Evolutionary conservation across 2,329 filamentous ascomycete genomes (phyloP), one percentile per base, ranked within the genome.

Genomic region (Helotiales sp.): DNA sequence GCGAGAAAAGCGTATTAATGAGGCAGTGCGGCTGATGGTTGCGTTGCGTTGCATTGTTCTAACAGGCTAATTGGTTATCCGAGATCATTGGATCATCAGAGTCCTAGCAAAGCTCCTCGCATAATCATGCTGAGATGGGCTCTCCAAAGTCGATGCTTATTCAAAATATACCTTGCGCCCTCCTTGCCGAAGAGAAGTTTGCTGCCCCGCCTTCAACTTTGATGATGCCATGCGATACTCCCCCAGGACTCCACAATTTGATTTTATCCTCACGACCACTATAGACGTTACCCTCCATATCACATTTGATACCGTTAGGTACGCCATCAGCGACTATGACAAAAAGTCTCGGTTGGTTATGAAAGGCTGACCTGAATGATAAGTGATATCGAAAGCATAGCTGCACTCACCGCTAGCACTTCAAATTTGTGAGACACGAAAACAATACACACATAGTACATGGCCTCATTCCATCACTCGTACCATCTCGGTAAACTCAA

Each of bases 231-330:
- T 88, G 76, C 17, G 81, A 64, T 2, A 67, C 74, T 0, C 81
- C 82, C 0, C 74, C 74, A 0, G 75, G 67, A 55, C 74, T 76
- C 79, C 81, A 85, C 8, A 84, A 75, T 57, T 82, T 76, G 19
- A 84, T 71, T 0, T 81, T 81, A 64, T 84, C 81, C 0, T 78
- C 79, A 58, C 79, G 81, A 0, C 78, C 81, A 25, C 76, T 75
- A 69, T 82, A 85, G 1, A 85, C 77, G 66, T 84, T 84, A 2
- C 82, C 82, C 2, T 76, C 63, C 1, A 73, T 73, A 63, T 85
- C 82, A 38, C 76, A 75, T 61, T 81, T 80, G 59, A 82, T 72
- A 72, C 86, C 86, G 61, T 89, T 86, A 0, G 85, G 83, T 2
- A 84, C 73, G 2, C 82, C 80, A 1, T 75, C 67, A 47, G 80